Conservation (phyloP, 805 yeast genomes). For the Kodamaea hsintzibuensis region DNA sequence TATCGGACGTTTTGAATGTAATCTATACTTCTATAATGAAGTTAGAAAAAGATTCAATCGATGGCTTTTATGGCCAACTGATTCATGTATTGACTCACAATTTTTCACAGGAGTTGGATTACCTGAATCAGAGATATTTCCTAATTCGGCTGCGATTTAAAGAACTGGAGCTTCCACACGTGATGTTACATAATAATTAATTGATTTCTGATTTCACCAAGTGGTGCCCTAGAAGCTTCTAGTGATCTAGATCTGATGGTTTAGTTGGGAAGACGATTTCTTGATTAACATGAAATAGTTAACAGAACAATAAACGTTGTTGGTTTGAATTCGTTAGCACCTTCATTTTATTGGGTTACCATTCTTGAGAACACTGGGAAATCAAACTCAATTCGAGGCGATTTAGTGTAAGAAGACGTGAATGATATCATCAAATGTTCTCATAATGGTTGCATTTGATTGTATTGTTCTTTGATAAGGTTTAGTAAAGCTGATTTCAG, state of each 20-base stretch:
- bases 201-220: neutral
- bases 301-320: neutral
- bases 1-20: neutral
- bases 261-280: neutral
- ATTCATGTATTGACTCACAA: constrained; percentile 7
- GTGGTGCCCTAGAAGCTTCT: neutral
- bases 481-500: too few relatives aligned
- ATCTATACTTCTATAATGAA: neutral
- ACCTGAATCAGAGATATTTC: neutral
- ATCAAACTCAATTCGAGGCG: neutral
- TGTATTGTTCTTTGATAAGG: too few relatives aligned
- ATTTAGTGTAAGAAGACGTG: neutral
- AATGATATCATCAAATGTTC: neutral
- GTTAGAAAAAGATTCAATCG: neutral
- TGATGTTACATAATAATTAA: neutral
- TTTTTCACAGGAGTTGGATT: neutral
- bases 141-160: neutral
- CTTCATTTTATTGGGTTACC: too few relatives aligned
- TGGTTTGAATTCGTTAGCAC: neutral
- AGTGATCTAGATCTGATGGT: neutral
- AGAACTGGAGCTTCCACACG: neutral
- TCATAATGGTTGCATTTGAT: too few relatives aligned
- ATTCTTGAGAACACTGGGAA: neutral
- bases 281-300: neutral
- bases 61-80: neutral